These are phyloP conservation scores for Beauveria medogensis DNA, from an alignment of 2,329 filamentous ascomycete species.

Conservation along the genomic window DNA sequence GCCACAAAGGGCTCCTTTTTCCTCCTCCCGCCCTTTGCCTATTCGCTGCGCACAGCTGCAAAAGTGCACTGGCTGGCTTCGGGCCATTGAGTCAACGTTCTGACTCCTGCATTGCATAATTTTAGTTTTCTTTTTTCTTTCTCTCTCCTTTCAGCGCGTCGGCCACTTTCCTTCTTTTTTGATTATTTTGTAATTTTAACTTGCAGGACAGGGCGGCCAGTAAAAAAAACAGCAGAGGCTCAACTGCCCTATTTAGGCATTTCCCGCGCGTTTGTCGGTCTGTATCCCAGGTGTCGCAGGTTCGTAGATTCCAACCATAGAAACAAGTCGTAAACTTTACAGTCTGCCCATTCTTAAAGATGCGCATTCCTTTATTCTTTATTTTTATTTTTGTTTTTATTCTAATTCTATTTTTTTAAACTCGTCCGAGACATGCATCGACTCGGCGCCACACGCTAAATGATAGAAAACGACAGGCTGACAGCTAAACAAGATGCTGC, in stretches of 20 bases:
- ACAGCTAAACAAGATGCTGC: not conserved
- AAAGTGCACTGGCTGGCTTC: not conserved
- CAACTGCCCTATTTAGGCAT: too few relatives aligned
- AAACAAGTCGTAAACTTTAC: not conserved
- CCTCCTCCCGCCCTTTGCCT: not conserved
- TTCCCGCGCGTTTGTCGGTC: too few relatives aligned
- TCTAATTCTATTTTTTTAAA: not conserved
- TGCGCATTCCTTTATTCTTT: not conserved
- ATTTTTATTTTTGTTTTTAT: not conserved
- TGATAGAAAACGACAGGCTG: not conserved
- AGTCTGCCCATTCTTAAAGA: not conserved
- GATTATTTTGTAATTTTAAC: not conserved
- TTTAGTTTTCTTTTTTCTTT: not conserved
- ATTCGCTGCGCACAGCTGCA: not conserved
- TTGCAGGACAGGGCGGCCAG: not conserved
- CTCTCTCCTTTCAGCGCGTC: not conserved
- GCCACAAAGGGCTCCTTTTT: not conserved
- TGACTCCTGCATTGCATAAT: not conserved
- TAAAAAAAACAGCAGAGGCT: too few relatives aligned
- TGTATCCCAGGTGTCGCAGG: too few relatives aligned
- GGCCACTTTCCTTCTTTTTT: not conserved
- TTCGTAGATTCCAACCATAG: not conserved
- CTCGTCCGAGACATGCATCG: constrained; percentile 7
- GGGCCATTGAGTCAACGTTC: not conserved
- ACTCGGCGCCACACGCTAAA: constrained; percentile 1